These are phyloP conservation scores for Cercis canadensis DNA, from an alignment of 306 rosid genomes.

Conservation along the genomic window DNA sequence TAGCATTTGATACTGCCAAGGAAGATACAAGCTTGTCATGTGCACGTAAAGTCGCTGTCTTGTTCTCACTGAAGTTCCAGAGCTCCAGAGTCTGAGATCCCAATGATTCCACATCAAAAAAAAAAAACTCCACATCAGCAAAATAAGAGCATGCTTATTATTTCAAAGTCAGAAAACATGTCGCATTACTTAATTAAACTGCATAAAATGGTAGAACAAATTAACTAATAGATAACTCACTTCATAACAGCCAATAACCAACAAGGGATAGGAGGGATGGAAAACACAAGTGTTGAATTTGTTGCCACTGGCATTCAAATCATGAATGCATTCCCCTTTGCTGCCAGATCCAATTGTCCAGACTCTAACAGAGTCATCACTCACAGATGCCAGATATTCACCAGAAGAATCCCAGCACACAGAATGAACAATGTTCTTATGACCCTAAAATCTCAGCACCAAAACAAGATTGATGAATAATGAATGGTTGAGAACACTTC, in stretches of 20 bases:
- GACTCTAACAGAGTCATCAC: constrained; percentile 66
- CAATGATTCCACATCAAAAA: constrained; percentile 28
- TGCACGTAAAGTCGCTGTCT: constrained; percentile 55
- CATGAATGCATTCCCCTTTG: constrained; percentile 58
- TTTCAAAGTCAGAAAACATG: constrained; percentile 14
- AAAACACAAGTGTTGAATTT: constrained; percentile 63
- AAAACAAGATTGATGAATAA: neutral
- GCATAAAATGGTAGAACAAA: constrained; percentile 7
- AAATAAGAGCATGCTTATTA: neutral
- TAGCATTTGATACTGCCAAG: constrained; percentile 61
- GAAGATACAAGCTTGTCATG: constrained; percentile 69
- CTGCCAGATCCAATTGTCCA: constrained; percentile 62
- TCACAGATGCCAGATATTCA: constrained; percentile 72
- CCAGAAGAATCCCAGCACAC: constrained; percentile 83
- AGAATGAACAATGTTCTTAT: constrained; percentile 54
- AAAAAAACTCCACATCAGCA: constrained; percentile 15
- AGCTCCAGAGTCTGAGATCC: constrained; percentile 62
- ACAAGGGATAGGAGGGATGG: constrained; percentile 65
- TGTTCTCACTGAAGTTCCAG: constrained; percentile 68
- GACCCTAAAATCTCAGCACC: constrained; percentile 63
- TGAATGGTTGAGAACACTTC: neutral
- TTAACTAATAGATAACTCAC: constrained; percentile 39
- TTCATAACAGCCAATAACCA: constrained; percentile 70
- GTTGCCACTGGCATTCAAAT: constrained; percentile 50
- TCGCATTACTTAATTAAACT: neutral